Percentiles rank a stretch among this genome's conserved stretches.
Evolutionary conservation across 768 basidiomycete species (phyloP).

Genomic region (Serendipita vermifera): DNA sequence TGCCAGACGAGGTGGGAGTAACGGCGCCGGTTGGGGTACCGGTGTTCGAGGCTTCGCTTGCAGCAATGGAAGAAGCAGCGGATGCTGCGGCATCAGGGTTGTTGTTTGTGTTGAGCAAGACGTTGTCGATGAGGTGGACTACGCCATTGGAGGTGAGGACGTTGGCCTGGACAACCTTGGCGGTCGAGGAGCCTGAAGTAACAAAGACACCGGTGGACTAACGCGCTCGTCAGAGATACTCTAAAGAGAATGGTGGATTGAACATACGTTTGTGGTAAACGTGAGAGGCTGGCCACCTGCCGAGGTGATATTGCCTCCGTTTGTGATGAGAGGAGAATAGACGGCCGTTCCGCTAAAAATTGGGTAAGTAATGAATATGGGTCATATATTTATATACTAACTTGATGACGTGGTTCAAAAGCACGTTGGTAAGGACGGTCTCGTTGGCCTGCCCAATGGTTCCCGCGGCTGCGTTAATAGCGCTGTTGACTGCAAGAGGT

Average conservation of each 20-base stretch:
- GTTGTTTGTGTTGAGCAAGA: constrained; percentile 34
- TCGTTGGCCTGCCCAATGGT: constrained; percentile 29
- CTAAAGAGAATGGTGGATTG: no score
- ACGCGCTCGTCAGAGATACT: no score
- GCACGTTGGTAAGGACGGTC: constrained; percentile 32
- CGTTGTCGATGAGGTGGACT: constrained; percentile 45
- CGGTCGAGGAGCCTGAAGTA: constrained; percentile 33
- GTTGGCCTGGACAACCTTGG: constrained; percentile 44
- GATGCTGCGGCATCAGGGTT: constrained; percentile 35
- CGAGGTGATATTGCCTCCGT: constrained; percentile 31
- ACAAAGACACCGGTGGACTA: constrained; percentile 47
- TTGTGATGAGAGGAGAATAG: constrained; percentile 42
- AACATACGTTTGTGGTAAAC: constrained; percentile 43
- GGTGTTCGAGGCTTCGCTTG: constrained; percentile 28
- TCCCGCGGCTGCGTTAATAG: constrained; percentile 24
- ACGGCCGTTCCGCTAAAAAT: constrained; percentile 43
- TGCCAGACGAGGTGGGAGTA: constrained; percentile 19
- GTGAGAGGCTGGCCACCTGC: constrained; percentile 43
- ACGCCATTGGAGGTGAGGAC: constrained; percentile 56
- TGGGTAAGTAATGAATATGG: neutral
- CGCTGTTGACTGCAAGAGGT: constrained; percentile 32
- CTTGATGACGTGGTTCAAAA: constrained; percentile 44
- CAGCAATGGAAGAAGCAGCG: constrained; percentile 39
- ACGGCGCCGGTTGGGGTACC: constrained; percentile 33
- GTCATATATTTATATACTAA: constrained; percentile 17